phyloP scores from a whole-genome alignment of 345 rosid genomes.

The Aquilaria yunnanensis region DNA sequence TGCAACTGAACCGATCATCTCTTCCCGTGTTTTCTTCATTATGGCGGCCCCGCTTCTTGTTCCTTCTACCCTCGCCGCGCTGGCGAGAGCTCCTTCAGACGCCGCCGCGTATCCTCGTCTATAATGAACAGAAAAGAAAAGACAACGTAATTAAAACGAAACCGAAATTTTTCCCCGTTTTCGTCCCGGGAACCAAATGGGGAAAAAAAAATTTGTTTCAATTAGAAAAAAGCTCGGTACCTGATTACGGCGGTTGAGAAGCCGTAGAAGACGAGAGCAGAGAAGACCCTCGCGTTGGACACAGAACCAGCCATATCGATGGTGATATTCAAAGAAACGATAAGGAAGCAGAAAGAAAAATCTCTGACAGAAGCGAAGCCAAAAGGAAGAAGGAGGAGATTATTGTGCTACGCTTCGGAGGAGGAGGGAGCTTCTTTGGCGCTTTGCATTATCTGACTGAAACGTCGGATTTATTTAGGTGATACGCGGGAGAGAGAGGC shows the following conservation, averaged over 20 bases:
- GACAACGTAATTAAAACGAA: not conserved
- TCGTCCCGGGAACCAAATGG: not conserved
- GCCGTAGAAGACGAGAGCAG: conserved; percentile 25
- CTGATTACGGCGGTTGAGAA: conserved; percentile 29
- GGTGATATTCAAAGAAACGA: not conserved
- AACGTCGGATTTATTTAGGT: conserved; percentile 6
- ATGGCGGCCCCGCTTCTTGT: conserved; percentile 10
- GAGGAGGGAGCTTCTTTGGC: not conserved
- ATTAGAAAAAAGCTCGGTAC: conserved; percentile 9
- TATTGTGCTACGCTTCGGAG: not conserved
- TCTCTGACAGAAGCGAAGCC: conserved; percentile 13
- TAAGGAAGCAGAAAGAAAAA: not conserved
- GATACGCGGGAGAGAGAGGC: not conserved
- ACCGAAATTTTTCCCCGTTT: not conserved
- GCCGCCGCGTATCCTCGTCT: conserved; percentile 39
- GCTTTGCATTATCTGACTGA: too few species aligned
- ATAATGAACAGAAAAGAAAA: not conserved
- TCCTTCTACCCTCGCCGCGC: conserved; percentile 17
- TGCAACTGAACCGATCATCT: conserved; percentile 24
- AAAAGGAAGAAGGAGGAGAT: not conserved
- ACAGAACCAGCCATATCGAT: conserved; percentile 39
- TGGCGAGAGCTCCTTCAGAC: conserved; percentile 20
- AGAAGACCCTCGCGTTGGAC: conserved; percentile 38
- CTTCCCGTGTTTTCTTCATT: conserved; percentile 42
- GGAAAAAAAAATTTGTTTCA: not conserved